Percentiles rank a stretch among this genome's conserved stretches.
These are phyloP conservation scores for Sodiomyces alkalinus DNA, from an alignment of 2,329 filamentous ascomycete species.

Conservation along the genomic window DNA sequence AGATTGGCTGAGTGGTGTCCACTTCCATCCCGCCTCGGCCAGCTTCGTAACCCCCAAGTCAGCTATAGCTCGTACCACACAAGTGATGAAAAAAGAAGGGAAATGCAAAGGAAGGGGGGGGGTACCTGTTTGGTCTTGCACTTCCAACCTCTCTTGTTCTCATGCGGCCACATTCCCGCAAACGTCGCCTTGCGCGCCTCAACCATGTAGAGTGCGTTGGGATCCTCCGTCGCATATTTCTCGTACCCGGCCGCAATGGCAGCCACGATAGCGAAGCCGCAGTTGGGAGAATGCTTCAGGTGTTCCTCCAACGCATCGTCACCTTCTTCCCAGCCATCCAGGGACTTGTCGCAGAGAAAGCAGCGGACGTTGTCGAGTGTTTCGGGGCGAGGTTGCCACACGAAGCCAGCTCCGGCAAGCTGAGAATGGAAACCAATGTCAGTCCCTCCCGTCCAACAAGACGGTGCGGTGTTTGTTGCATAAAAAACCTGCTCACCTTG, in stretches of 20 bases:
- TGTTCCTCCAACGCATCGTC: conserved; percentile 80
- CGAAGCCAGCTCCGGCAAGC: conserved; percentile 87
- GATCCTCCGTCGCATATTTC: conserved; percentile 56
- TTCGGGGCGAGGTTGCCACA: conserved; percentile 59
- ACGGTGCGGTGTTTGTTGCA: conserved; percentile 7
- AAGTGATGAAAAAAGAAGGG: background rate
- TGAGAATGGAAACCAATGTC: conserved; percentile 19
- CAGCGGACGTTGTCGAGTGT: conserved; percentile 82
- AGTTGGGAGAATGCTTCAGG: conserved; percentile 64
- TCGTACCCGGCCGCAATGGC: conserved; percentile 45
- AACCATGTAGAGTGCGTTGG: conserved; percentile 53
- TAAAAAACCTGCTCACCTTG: no score
- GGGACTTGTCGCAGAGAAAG: conserved; percentile 68
- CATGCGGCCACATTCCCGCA: conserved; percentile 74
- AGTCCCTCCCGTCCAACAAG: conserved; percentile 5
- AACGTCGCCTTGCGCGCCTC: conserved; percentile 76
- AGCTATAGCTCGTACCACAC: no score
- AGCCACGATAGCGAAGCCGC: conserved; percentile 71
- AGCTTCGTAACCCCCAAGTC: conserved; percentile 42
- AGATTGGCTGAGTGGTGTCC: conserved; percentile 67
- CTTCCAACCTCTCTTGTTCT: conserved; percentile 74
- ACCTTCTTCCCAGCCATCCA: conserved; percentile 83
- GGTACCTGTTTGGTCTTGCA: conserved; percentile 76
- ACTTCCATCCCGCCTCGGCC: conserved; percentile 87
- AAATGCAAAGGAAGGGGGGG: conserved; percentile 1